Evolutionary conservation across 306 rosid species (phyloP).

Genomic region (Aeschynomene evenia): DNA sequence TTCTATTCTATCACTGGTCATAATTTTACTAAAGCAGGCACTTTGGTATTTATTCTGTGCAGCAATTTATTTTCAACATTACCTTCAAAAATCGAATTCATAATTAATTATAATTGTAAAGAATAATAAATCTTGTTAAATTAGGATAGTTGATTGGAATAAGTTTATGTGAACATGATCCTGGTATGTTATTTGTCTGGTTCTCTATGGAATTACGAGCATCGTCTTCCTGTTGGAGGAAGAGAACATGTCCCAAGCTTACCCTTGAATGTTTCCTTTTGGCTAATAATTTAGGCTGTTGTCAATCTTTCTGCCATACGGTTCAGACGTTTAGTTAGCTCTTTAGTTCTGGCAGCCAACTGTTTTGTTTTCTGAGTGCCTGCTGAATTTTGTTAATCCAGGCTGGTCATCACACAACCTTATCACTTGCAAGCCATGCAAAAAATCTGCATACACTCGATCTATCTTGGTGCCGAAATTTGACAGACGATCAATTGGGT

Average conservation of each 20-base stretch:
- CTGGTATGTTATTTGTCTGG: neutral
- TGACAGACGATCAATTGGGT: slow-evolving; percentile 67
- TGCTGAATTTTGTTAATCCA: slow-evolving; percentile 35
- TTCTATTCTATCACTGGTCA: neutral
- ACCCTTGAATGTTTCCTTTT: neutral
- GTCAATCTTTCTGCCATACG: slow-evolving; percentile 16
- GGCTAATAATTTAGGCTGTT: neutral
- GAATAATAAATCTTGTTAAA: neutral
- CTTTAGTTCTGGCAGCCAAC: neutral
- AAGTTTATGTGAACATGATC: neutral
- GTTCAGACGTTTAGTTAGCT: slow-evolving; percentile 21
- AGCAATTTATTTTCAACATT: slow-evolving; percentile 9
- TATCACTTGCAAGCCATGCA: slow-evolving; percentile 55
- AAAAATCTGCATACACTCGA: slow-evolving; percentile 65
- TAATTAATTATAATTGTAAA: neutral
- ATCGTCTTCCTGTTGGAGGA: neutral
- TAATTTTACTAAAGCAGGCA: neutral
- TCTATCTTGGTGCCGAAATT: slow-evolving; percentile 79
- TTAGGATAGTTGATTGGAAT: neutral
- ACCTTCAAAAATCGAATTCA: neutral
- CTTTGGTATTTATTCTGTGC: neutral
- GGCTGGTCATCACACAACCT: slow-evolving; percentile 63
- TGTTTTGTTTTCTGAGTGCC: slow-evolving; percentile 27
- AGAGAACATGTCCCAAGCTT: neutral
- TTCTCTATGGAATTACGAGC: slow-evolving; percentile 1